Percentiles rank a stretch among this genome's conserved stretches.
Evolutionary conservation across 495 filamentous ascomycete genomes (phyloP).

Genomic region (Trypethelium eluteriae): DNA sequence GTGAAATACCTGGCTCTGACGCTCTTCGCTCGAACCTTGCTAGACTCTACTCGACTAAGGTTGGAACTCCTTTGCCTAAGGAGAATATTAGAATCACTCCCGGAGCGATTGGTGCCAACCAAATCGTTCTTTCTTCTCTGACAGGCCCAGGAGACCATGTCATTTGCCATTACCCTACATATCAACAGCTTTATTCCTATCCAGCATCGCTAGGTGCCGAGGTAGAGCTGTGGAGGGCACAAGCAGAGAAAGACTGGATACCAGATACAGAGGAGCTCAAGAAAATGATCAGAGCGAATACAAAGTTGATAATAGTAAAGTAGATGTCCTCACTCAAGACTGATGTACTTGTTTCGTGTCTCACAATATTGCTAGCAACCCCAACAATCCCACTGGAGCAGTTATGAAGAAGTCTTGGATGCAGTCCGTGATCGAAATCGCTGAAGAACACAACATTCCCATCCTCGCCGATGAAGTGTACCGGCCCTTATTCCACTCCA

Average conservation of each 20-base stretch:
- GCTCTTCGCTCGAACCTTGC: conserved; percentile 56
- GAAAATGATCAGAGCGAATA: conserved; percentile 60
- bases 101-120: conserved; percentile 81
- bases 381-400: conserved; percentile 80
- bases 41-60: conserved; percentile 53
- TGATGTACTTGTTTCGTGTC: background rate
- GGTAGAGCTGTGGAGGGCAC: conserved; percentile 72
- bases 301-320: conserved; percentile 66
- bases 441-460: conserved; percentile 53
- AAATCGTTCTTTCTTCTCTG: conserved; percentile 65
- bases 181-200: conserved; percentile 77
- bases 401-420: conserved; percentile 57
- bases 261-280: conserved; percentile 62
- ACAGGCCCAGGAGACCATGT: conserved; percentile 79
- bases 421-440: conserved; percentile 55
- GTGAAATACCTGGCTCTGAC: conserved; percentile 61
- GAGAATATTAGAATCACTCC: conserved; percentile 70
- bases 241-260: conserved; percentile 55
- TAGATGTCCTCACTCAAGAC: conserved; percentile 25
- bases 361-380: conserved; percentile 53
- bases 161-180: conserved; percentile 82
- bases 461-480: conserved; percentile 82
- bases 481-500: conserved; percentile 76
- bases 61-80: conserved; percentile 43
- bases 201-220: conserved; percentile 72